A percentile compares a stretch with the other conserved stretches of the same genome.
These are phyloP conservation scores for Suillus variegatus DNA, from an alignment of 768 basidiomycete species.

Conservation along the genomic window DNA sequence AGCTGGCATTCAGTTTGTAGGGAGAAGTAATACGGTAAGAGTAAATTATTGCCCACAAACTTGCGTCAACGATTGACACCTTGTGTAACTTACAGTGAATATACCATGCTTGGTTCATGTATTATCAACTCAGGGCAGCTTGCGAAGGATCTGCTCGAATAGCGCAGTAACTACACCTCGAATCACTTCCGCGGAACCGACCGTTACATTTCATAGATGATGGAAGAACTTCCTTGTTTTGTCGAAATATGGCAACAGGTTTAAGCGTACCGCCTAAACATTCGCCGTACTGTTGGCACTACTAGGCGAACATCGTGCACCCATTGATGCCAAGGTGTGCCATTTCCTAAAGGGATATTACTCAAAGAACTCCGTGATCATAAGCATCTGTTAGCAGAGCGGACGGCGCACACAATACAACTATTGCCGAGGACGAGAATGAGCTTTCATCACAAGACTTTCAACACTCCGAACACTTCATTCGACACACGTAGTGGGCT, in stretches of 20 bases:
- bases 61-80: background rate
- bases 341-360: constrained; percentile 45
- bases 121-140: constrained; percentile 39
- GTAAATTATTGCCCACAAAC: constrained; percentile 8
- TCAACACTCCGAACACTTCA: constrained; percentile 23
- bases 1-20: constrained; percentile 24
- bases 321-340: constrained; percentile 45
- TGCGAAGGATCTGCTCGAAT: constrained; percentile 48
- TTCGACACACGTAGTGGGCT: constrained; percentile 33
- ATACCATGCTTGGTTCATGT: constrained; percentile 29
- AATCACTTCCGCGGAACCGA: background rate
- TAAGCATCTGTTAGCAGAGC: constrained; percentile 41
- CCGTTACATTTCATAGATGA: background rate
- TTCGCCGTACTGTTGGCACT: constrained; percentile 6
- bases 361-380: constrained; percentile 48
- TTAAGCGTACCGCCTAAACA: constrained; percentile 6
- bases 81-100: constrained; percentile 21
- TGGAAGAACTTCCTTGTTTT: constrained; percentile 3
- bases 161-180: constrained; percentile 30
- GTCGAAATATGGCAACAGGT: constrained; percentile 1
- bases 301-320: constrained; percentile 36
- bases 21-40: constrained; percentile 12
- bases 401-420: constrained; percentile 31
- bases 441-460: constrained; percentile 23
- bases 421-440: constrained; percentile 29